A percentile compares a stretch with the other conserved stretches of the same genome.
Evolutionary conservation across 495 filamentous ascomycete genomes (phyloP).

Genomic region (Melanomma pulvis-pyrius): DNA sequence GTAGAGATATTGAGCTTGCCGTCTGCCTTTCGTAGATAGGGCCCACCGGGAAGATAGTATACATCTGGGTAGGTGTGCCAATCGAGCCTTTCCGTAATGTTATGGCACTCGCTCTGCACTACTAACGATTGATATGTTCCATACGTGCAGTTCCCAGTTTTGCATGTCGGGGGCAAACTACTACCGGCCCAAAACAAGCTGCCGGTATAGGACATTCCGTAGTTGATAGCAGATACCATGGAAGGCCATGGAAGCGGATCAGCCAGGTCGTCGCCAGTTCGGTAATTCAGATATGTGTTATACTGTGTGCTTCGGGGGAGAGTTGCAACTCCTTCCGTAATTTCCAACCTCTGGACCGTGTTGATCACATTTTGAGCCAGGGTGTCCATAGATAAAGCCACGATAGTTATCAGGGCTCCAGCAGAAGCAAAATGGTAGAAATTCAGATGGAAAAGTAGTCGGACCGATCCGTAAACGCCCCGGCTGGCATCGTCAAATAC

Average conservation of each 20-base stretch:
- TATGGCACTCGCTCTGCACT: conserved; percentile 6
- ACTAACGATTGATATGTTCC: conserved; percentile 15
- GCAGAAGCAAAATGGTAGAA: conserved; percentile 24
- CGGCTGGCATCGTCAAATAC: conserved; percentile 27
- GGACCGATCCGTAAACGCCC: conserved; percentile 4
- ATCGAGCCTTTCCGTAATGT: conserved; percentile 7
- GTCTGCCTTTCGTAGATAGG: not conserved
- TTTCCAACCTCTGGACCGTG: not conserved
- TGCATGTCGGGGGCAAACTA: not conserved
- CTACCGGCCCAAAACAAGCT: conserved; percentile 4
- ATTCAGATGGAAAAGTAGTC: conserved; percentile 6
- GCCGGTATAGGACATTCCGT: conserved; percentile 10
- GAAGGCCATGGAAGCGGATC: conserved; percentile 4
- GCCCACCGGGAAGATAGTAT: conserved; percentile 4
- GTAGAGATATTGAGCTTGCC: conserved; percentile 11
- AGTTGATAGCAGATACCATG: conserved; percentile 22
- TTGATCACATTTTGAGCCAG: conserved; percentile 19
- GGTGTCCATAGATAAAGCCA: conserved; percentile 13
- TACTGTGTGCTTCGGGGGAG: conserved; percentile 13
- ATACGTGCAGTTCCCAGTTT: conserved; percentile 23
- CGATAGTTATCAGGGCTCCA: conserved; percentile 19
- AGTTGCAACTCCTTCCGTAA: not conserved
- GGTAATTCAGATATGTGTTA: not conserved
- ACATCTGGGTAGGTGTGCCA: not conserved
- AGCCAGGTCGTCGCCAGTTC: not conserved